phyloP scores from a whole-genome alignment of 2,329 filamentous ascomycete genomes.

The Penicillium psychrosexuale region DNA sequence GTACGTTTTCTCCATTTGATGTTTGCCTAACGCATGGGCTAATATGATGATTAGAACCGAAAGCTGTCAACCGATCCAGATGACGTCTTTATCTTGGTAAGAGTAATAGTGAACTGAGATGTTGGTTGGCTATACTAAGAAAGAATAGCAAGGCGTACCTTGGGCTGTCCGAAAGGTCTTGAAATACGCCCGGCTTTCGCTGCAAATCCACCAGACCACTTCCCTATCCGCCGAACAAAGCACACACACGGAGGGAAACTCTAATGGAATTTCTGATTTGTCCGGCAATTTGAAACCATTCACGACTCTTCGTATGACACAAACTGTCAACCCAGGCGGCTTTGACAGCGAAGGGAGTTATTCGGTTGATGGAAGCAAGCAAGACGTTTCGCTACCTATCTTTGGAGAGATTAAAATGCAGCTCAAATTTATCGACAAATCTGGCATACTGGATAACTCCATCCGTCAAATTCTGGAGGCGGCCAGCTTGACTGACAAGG shows the following conservation, averaged over 20 bases:
- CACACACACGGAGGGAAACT: neutral
- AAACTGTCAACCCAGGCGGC: constrained; percentile 13
- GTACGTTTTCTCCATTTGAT: neutral
- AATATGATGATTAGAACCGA: constrained; percentile 11
- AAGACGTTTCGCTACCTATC: constrained; percentile 14
- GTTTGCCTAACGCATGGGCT: neutral
- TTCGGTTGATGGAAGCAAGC: constrained; percentile 8
- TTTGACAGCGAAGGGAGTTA: constrained; percentile 19
- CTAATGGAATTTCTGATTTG: neutral
- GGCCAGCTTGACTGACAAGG: neutral
- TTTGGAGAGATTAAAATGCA: constrained; percentile 17
- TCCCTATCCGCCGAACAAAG: neutral
- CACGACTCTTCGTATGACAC: constrained; percentile 12
- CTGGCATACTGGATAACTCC: constrained; percentile 4
- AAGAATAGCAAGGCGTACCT: constrained; percentile 19
- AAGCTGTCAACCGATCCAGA: constrained; percentile 20
- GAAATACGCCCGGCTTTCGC: constrained; percentile 12
- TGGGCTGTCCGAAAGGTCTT: constrained; percentile 16
- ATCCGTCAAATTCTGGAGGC: constrained; percentile 4
- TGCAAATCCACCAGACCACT: constrained; percentile 14
- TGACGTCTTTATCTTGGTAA: constrained; percentile 16
- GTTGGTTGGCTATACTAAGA: neutral
- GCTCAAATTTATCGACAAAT: constrained; percentile 4
- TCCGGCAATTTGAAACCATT: neutral
- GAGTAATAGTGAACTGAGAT: neutral